Conservation (phyloP, 768 basidiomycete species). For the Ramaria sp. region DNA sequence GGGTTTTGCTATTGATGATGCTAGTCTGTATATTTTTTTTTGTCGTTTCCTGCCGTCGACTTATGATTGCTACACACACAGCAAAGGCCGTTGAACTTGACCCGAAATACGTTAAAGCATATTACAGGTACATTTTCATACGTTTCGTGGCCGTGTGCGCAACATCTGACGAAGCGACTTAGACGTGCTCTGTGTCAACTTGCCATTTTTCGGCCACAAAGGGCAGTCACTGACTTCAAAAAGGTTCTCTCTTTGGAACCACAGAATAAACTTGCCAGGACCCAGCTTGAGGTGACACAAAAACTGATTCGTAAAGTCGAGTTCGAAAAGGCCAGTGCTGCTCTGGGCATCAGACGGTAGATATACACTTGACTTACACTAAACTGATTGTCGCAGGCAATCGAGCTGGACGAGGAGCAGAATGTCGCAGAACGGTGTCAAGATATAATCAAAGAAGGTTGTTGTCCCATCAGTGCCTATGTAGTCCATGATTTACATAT, state of each 20-base stretch:
- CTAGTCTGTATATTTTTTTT: conserved; percentile 42
- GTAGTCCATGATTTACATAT: background rate
- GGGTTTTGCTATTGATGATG: conserved; percentile 84
- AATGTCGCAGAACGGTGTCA: conserved; percentile 61
- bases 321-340: conserved; percentile 67
- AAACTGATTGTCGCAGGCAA: conserved; percentile 45
- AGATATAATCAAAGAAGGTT: conserved; percentile 73
- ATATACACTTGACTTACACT: background rate
- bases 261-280: conserved; percentile 65
- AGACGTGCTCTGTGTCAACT: conserved; percentile 88
- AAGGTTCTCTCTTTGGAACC: conserved; percentile 79
- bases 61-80: conserved; percentile 19
- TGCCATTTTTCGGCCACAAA: conserved; percentile 78
- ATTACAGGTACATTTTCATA: conserved; percentile 49
- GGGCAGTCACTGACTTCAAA: conserved; percentile 82
- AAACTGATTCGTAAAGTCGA: conserved; percentile 85
- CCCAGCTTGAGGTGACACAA: conserved; percentile 78
- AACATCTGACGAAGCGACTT: conserved; percentile 5
- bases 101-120: conserved; percentile 83
- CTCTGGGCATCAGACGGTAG: too few species aligned
- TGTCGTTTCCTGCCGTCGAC: background rate
- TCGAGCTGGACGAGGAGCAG: conserved; percentile 86
- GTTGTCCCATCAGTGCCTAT: conserved; percentile 10
- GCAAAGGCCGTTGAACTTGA: conserved; percentile 82
- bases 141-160: background rate